Evolutionary conservation across 371 early-diverging fungal genomes (phyloP), one percentile per base, ranked within the genome.

Genomic region (Parasitella parasitica): DNA sequence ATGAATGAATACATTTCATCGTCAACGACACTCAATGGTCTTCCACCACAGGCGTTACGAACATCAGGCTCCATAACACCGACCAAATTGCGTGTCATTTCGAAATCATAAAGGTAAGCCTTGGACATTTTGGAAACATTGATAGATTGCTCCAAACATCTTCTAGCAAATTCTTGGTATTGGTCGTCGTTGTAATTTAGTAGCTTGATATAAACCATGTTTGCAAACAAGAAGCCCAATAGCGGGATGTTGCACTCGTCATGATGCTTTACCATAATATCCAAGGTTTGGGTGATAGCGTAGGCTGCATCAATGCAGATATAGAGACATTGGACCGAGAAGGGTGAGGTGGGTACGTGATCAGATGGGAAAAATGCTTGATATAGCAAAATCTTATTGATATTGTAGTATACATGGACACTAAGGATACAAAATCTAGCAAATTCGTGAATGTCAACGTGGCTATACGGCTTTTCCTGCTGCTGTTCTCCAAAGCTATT

Each of bases 361-460:
- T 70, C 63, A 1, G 63, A 37, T 1, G 75, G 68, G 16, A 75
- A 59, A 54, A 80, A 73, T 1, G 74, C 71, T 61, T 71, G 73
- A 48, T 77, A 61, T 3, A 80, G 53, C 13, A 80, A 56, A 26
- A 77, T 75, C 36, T 72, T 71, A 64, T 77, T 80, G 66, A 73
- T 73, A 39, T 70, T 57, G 49, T 71, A 77, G 28, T 73, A 54
- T 2, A 80, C 66, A 20, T 70, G 72, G 4, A 77, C 70, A 28
- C 52, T 56, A 18, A 70, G 56, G 24, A 73, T 71, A 59, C 80
- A 80, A 48, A 62, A 67, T 46, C 63, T 51, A 6, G 61, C 54
- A 55, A 76, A 67, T 39, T 63, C 64, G 15, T 66, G 53, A 20
- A 66, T 38, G 24, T 76, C 66, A 1, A 68, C 56, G 46, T 48